Percentiles rank a stretch among this genome's conserved stretches.
phyloP scores from a whole-genome alignment of 768 basidiomycete genomes.

The Kwoniella sp. region DNA sequence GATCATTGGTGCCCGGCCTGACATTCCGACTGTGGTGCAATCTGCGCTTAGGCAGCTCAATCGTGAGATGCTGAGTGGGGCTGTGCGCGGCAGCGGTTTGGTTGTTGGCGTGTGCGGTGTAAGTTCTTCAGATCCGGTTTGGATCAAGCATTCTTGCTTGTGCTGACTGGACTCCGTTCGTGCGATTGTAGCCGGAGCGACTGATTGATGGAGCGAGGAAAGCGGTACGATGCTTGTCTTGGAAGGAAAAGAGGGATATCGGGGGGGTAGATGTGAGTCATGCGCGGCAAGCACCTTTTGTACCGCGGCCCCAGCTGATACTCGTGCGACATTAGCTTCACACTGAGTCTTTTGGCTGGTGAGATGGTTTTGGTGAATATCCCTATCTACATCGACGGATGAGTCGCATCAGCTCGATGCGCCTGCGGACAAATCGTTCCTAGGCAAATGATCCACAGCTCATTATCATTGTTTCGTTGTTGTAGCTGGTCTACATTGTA shows the following conservation, averaged over 20 bases:
- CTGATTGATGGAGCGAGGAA: not conserved
- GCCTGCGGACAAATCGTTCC: no score
- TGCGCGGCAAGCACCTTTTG: not conserved
- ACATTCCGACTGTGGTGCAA: not conserved
- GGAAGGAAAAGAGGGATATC: conserved; percentile 8
- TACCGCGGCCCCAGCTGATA: not conserved
- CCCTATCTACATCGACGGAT: no score
- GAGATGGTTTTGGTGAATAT: not conserved
- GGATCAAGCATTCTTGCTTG: not conserved
- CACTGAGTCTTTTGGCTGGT: conserved; percentile 12
- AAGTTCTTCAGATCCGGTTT: not conserved
- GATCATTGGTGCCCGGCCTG: conserved; percentile 5
- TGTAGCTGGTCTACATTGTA: no score
- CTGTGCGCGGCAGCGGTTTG: not conserved
- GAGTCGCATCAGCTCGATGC: no score
- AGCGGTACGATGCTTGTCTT: conserved; percentile 1
- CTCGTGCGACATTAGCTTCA: not conserved
- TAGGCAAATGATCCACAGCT: no score
- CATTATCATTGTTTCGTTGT: no score
- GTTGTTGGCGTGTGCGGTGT: conserved; percentile 9
- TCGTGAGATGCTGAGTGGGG: not conserved
- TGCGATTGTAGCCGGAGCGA: not conserved
- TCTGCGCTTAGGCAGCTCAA: not conserved
- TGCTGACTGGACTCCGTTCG: not conserved
- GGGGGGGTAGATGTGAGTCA: conserved; percentile 3